These are phyloP conservation scores for Backusella macrospora DNA, from an alignment of 192 early-diverging fungal genomes.

Conservation along the genomic window DNA sequence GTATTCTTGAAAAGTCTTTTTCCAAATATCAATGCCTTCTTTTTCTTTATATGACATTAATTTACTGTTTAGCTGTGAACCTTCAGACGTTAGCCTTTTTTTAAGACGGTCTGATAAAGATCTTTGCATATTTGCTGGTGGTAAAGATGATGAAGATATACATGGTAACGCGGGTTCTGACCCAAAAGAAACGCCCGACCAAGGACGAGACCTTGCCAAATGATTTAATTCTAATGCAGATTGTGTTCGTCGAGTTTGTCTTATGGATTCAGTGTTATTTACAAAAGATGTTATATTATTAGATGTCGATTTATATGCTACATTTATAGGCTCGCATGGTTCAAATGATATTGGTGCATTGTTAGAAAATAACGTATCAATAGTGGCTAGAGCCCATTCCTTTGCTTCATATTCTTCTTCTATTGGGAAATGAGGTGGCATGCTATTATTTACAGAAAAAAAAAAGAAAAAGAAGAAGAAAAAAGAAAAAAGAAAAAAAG, in stretches of 20 bases:
- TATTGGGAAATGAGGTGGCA: slow-evolving; percentile 14
- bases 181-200: not conserved
- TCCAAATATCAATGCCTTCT: slow-evolving; percentile 21
- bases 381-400: slow-evolving; percentile 20
- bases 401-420: slow-evolving; percentile 22
- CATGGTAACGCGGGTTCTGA: not conserved
- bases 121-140: not conserved
- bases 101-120: slow-evolving; percentile 19
- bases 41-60: slow-evolving; percentile 23
- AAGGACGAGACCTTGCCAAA: not conserved
- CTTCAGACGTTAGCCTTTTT: not conserved
- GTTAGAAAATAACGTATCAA: slow-evolving; percentile 25
- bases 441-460: slow-evolving; percentile 10
- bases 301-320: not conserved
- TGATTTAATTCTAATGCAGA: slow-evolving; percentile 3
- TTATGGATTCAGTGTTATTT: not conserved
- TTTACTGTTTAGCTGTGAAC: not conserved
- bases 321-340: slow-evolving; percentile 2
- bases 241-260: not conserved
- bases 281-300: not conserved
- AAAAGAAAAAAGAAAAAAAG: slow-evolving; percentile 6
- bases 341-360: slow-evolving; percentile 26
- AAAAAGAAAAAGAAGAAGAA: not conserved
- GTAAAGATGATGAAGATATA: not conserved
- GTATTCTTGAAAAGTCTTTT: slow-evolving; percentile 3